Conservation (phyloP, 2,329 filamentous ascomycete genomes). For the Ceratocystiopsis brevicomis region DNA sequence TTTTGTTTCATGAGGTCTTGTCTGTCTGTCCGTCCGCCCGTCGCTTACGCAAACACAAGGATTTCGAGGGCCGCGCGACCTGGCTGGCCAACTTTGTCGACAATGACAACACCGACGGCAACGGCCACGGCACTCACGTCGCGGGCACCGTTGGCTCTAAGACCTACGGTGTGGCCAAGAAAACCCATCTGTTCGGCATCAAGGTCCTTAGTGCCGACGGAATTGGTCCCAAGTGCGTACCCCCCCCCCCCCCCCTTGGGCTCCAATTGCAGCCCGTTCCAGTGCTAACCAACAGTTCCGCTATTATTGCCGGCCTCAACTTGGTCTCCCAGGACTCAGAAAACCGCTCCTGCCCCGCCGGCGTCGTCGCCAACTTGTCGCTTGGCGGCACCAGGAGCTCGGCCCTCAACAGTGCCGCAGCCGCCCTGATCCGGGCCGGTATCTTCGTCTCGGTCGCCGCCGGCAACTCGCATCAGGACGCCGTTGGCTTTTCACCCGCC, state of each 20-base stretch:
- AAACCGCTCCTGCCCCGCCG: constrained; percentile 95
- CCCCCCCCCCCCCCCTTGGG: no score
- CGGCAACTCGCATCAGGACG: constrained; percentile 92
- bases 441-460: constrained; percentile 96
- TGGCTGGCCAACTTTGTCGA: constrained; percentile 94
- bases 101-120: constrained; percentile 76
- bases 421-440: constrained; percentile 78
- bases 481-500: constrained; percentile 97
- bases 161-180: constrained; percentile 99
- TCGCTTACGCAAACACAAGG: constrained; percentile 16
- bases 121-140: constrained; percentile 98
- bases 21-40: no score
- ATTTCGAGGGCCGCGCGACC: constrained; percentile 86
- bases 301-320: constrained; percentile 96
- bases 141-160: constrained; percentile 94
- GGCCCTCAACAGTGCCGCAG: constrained; percentile 78
- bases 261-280: no score
- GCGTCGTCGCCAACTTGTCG: constrained; percentile 98
- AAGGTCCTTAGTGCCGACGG: constrained; percentile 97
- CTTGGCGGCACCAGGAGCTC: constrained; percentile 93
- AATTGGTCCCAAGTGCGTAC: constrained; percentile 63
- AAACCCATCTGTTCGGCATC: constrained; percentile 89
- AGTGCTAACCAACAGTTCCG: constrained; percentile 27
- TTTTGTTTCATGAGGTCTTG: no score
- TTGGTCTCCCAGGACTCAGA: constrained; percentile 80